phyloP scores from a whole-genome alignment of 148 eudicot genomes.

The Nyssa sinensis region DNA sequence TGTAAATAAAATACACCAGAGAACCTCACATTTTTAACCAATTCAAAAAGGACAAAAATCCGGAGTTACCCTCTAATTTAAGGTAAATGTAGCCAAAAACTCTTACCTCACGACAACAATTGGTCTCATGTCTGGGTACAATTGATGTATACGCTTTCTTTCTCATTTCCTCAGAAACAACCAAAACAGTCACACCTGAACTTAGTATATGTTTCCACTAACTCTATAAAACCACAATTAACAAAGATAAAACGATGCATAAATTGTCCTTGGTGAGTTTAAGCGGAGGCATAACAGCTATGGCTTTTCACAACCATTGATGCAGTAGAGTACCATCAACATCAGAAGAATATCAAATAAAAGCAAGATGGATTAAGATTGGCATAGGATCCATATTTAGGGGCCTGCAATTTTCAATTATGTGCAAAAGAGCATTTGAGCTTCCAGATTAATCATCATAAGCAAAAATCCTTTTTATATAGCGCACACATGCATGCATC shows the following conservation, averaged over 20 bases:
- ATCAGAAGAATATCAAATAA: background rate
- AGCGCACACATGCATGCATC: background rate
- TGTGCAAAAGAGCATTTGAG: background rate
- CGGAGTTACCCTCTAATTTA: background rate
- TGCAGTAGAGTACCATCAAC: background rate
- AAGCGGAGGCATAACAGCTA: background rate
- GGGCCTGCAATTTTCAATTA: too few species aligned
- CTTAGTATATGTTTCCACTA: background rate
- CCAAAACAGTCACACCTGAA: background rate
- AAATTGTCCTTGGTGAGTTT: background rate
- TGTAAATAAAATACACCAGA: background rate
- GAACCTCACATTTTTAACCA: background rate
- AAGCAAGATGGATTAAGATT: too few species aligned
- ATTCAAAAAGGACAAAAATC: background rate
- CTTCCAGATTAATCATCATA: too few species aligned
- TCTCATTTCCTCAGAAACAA: too few species aligned
- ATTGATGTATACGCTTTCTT: background rate
- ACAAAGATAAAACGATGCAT: background rate
- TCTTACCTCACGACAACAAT: background rate
- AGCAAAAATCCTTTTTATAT: too few species aligned
- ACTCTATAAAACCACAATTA: too few species aligned
- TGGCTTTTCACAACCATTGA: background rate
- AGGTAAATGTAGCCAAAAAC: background rate
- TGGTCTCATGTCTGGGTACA: background rate
- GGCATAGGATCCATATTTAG: too few species aligned